Percentiles rank a stretch among this genome's conserved stretches.
Conservation (phyloP, 345 rosid species). For the Eucalyptus brandiana region DNA sequence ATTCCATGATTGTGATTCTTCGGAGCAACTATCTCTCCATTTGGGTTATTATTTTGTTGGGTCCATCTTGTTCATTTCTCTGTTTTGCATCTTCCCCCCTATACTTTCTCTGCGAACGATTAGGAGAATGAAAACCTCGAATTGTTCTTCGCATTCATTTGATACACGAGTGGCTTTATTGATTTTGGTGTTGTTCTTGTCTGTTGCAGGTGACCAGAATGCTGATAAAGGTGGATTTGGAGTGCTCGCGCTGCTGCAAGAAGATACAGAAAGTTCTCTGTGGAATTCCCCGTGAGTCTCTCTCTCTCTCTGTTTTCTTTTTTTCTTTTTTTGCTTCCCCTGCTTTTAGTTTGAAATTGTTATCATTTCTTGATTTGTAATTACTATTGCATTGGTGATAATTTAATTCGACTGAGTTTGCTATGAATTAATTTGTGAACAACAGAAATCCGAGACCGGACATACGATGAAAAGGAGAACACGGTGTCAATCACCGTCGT, state of each 20-base stretch:
- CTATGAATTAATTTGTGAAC: slow-evolving; percentile 15
- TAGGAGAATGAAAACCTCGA: neutral
- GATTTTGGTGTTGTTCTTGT: neutral
- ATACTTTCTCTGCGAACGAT: neutral
- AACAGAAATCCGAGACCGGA: slow-evolving; percentile 61
- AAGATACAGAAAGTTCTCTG: slow-evolving; percentile 73
- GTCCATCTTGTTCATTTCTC: neutral
- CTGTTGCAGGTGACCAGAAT: neutral
- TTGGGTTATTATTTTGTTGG: neutral
- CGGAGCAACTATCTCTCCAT: neutral
- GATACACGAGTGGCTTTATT: neutral
- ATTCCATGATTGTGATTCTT: neutral
- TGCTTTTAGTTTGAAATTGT: neutral
- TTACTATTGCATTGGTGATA: slow-evolving; percentile 16
- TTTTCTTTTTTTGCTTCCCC: neutral
- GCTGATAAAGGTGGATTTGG: slow-evolving; percentile 5
- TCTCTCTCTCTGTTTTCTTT: neutral
- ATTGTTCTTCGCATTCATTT: neutral
- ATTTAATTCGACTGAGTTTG: neutral
- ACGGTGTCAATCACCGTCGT: slow-evolving; percentile 56
- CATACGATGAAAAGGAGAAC: slow-evolving; percentile 56
- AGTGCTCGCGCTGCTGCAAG: slow-evolving; percentile 48
- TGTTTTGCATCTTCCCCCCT: neutral
- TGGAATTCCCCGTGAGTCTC: slow-evolving; percentile 56
- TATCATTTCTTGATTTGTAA: neutral